Base-by-base conservation (phyloP, 2,329 filamentous ascomycete genomes). In the Cryphonectria parasitica region DNA sequence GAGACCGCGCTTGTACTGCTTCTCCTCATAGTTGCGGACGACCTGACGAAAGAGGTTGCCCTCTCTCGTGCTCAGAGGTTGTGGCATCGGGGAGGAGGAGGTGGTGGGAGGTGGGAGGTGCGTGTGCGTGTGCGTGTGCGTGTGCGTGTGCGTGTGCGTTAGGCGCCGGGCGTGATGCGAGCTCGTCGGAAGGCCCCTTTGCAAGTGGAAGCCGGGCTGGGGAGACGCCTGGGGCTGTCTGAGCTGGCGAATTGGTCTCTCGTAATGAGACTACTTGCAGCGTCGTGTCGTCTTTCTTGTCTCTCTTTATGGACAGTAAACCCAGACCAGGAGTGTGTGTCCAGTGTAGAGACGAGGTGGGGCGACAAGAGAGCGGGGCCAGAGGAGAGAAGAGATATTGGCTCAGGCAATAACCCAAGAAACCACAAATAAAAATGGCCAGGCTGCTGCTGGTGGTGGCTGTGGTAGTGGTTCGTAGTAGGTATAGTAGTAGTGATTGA, bases 21-120 rank as follows among this genome's bases (percentile, higher is more conserved):
- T 99, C 80, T 95, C 92, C 83, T 99, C 96, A 86, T 98, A 99
- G 83, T 93, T 91, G 80, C 95, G 95, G 78, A 99, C 94, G 75
- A 99, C 91, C 80, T 95, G 93, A 74, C 94, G 92, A 83, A 99
- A 99, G 84, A 98, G 91, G 80, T 95, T 91, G 77, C 90, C 90
- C 87, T 99, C 96, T 85, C 98, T 98, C 78, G 94, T 90, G 78
- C 87, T 90, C 73, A 95, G 86, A 78, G 87, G 87, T 82, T 94
- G 91, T 75, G 91, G 90, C 91, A 93, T 92, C 75, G 64, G 68
- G 68, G 45, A 54, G 54, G 68, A 39, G 67, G 36, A 54, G 79
- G 81, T 41, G 52, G 45, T 45, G 11, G 31, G n/a, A n/a, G 36
- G 56, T 22, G 45, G 22, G 45, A 49, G 19, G 45, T 43, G n/a